Conservation (phyloP, 164 flowering plant species). For the Euptelea pleiosperma region DNA sequence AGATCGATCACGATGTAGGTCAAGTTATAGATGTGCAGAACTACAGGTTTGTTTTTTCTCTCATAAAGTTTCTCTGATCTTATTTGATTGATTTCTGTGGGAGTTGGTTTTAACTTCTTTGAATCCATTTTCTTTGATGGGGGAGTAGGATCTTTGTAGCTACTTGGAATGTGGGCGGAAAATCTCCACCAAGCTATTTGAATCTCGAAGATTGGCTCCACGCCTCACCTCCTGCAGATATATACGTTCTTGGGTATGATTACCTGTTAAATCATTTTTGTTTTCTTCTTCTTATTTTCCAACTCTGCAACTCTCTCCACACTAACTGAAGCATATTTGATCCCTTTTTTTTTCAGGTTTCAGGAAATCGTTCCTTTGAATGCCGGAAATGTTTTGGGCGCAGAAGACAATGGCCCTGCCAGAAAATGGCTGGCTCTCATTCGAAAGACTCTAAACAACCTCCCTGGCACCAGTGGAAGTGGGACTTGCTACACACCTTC, state of each 20-base stretch:
- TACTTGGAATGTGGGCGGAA: slow-evolving; percentile 45
- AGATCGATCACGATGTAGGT: slow-evolving; percentile 24
- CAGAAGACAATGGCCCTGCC: slow-evolving; percentile 43
- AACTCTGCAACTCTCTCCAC: neutral
- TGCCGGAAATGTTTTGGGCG: slow-evolving; percentile 37
- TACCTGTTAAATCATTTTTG: neutral
- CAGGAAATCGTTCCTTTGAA: slow-evolving; percentile 42
- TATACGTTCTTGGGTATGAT: slow-evolving; percentile 39
- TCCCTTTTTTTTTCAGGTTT: slow-evolving; percentile 21
- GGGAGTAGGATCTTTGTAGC: slow-evolving; percentile 32
- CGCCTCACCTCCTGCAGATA: slow-evolving; percentile 36
- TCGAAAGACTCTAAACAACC: slow-evolving; percentile 30
- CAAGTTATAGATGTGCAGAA: slow-evolving; percentile 29
- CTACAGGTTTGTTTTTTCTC: slow-evolving; percentile 20
- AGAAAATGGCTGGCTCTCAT: slow-evolving; percentile 36
- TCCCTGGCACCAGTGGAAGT: slow-evolving; percentile 36
- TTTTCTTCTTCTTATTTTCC: neutral
- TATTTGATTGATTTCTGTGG: neutral
- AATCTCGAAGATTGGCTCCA: slow-evolving; percentile 41
- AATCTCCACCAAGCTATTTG: slow-evolving; percentile 35
- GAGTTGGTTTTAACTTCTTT: slow-evolving; percentile 1
- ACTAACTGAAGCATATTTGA: neutral
- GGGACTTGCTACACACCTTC: slow-evolving; percentile 33
- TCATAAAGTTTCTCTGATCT: neutral
- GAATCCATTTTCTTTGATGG: slow-evolving; percentile 1